Evolutionary conservation across 331 rosid species (phyloP).

Genomic region (Cucumis variabilis): DNA sequence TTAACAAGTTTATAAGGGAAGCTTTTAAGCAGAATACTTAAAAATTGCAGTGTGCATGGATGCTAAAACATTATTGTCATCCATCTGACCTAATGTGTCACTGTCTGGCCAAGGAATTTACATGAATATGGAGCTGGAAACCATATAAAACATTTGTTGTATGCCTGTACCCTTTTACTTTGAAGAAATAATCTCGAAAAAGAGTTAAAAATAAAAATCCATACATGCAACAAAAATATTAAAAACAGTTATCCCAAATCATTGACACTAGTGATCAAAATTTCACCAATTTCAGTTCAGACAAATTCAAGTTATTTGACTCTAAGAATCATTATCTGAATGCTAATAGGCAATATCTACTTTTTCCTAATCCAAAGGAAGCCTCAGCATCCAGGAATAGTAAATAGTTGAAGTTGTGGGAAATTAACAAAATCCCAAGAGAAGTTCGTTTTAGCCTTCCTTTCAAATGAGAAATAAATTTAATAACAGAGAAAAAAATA

Average conservation of each 20-base stretch:
- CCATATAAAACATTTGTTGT: neutral
- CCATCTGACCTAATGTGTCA: conserved; percentile 45
- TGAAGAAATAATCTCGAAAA: neutral
- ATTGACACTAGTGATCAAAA: neutral
- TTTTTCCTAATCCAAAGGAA: neutral
- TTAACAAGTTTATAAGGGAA: too few relatives aligned
- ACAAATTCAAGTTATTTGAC: neutral
- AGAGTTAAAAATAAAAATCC: too few relatives aligned
- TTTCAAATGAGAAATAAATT: neutral
- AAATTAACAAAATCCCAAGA: neutral
- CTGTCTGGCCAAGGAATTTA: neutral
- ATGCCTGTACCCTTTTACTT: neutral
- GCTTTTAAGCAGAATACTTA: too few relatives aligned
- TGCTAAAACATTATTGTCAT: conserved; percentile 32
- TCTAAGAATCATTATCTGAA: neutral
- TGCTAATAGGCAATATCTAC: neutral
- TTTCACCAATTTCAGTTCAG: neutral
- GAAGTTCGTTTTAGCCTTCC: neutral
- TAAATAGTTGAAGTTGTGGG: neutral
- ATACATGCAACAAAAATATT: neutral
- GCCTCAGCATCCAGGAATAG: neutral
- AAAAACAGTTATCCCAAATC: conserved; percentile 3
- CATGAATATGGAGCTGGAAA: neutral
- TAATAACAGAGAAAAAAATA: too few relatives aligned
- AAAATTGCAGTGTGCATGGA: conserved; percentile 59